Base-by-base conservation (phyloP, 2,329 filamentous ascomycete genomes). In the Cladosporium sp. region DNA sequence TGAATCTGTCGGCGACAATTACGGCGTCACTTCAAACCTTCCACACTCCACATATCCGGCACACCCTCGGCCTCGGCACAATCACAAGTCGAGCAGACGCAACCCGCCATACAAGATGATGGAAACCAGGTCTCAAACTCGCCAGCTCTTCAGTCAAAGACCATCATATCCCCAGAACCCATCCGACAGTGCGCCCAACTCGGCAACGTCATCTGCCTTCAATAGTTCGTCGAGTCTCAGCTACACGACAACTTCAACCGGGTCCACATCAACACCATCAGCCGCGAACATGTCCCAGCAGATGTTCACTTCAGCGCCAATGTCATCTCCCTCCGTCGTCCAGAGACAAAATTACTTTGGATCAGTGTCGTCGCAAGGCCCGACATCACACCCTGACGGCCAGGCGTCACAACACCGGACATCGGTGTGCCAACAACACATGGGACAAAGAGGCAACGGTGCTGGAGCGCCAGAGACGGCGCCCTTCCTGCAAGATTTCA, bases 401-500 rank as follows among this genome's bases (percentile, higher is more conserved):
- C 55, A 66, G 51, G 66, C 66, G 39, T 69, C 69, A 47, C 70
- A 71, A 55, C 67, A 70, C 34, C 51, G 58, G 39, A 19, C 28
- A 1, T 50, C 50, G 15, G 25, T 51, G 43, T 54, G 37, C 45
- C 58, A 59, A 43, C 59, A 59, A 34, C 67, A 69, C 51, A 57
- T 66, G 28, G 71, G 70, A 15, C 68, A 71, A 61, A 66, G 70
- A 64, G 68, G 69, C 34, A 59, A 64, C 19, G 62, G 62, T 37
- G 67, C 63, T 28, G 71, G 69, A 8, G 60, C 61, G 36, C 73
- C 74, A 39, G 77, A 78, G 67, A 84, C 82, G 1, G 78, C 80
- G 9, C 80, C 80, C 3, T 92, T 92, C 70, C 81, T 96, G 61
- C 85, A 87, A 67, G 88, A 96, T 74, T 90, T 93, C 69, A 93